Percentiles rank a stretch among this genome's conserved stretches.
Evolutionary conservation across 805 yeast genomes (phyloP).

Genomic region (Zygoascus flipseniorum): DNA sequence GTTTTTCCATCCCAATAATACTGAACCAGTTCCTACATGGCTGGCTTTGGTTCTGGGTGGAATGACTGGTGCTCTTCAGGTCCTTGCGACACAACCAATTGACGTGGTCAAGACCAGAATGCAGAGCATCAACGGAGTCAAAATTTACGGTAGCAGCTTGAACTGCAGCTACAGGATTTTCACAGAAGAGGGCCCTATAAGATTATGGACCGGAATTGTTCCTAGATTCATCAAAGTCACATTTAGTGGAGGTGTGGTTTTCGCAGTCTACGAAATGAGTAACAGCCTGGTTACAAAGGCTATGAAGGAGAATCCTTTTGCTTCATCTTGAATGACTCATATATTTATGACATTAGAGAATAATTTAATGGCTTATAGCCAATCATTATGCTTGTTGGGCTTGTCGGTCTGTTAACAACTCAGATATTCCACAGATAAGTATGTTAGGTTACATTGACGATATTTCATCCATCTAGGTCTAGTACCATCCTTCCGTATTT

Average conservation of each 20-base stretch:
- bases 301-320: slow-evolving; percentile 33
- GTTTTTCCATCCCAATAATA: slow-evolving; percentile 25
- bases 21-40: slow-evolving; percentile 22
- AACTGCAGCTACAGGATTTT: slow-evolving; percentile 29
- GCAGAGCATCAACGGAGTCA: slow-evolving; percentile 47
- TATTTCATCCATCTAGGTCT: neutral
- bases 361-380: too few relatives aligned
- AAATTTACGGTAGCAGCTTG: slow-evolving; percentile 29
- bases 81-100: slow-evolving; percentile 75
- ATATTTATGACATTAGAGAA: too few relatives aligned
- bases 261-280: slow-evolving; percentile 51
- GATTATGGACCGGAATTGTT: slow-evolving; percentile 30
- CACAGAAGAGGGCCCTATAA: slow-evolving; percentile 33
- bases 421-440: neutral
- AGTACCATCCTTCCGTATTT: slow-evolving; percentile 29
- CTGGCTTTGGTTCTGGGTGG: slow-evolving; percentile 40
- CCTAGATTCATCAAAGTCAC: slow-evolving; percentile 68
- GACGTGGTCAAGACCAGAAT: slow-evolving; percentile 82
- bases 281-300: slow-evolving; percentile 39
- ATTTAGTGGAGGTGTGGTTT: slow-evolving; percentile 60
- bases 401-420: neutral
- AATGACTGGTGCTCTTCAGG: slow-evolving; percentile 63
- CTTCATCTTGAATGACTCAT: slow-evolving; percentile 4
- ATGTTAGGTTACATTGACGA: neutral
- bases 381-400: too few relatives aligned